phyloP scores from a whole-genome alignment of 768 basidiomycete species.

The Tulasnella sp. region DNA sequence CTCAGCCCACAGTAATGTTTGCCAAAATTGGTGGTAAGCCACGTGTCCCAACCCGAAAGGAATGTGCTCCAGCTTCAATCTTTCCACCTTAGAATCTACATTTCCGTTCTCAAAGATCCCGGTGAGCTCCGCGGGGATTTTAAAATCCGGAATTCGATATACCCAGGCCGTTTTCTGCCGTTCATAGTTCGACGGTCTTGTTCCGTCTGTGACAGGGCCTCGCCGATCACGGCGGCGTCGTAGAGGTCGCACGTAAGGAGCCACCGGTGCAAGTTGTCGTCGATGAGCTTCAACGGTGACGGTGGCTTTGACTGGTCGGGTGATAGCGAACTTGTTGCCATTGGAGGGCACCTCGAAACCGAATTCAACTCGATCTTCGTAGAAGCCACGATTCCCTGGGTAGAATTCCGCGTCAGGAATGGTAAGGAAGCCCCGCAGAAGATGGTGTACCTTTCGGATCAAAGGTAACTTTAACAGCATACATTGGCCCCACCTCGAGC shows the following conservation, averaged over 20 bases:
- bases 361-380: conserved; percentile 33
- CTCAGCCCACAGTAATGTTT: conserved; percentile 47
- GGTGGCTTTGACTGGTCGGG: conserved; percentile 19
- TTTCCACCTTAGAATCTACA: neutral
- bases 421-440: too few relatives aligned
- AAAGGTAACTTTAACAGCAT: conserved; percentile 9
- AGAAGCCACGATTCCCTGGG: conserved; percentile 21
- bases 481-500: neutral
- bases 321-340: conserved; percentile 8
- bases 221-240: neutral
- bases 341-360: neutral
- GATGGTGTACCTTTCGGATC: conserved; percentile 17
- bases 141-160: conserved; percentile 46
- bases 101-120: neutral
- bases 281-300: conserved; percentile 45
- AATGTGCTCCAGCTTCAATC: neutral
- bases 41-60: neutral
- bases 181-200: conserved; percentile 45
- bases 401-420: neutral
- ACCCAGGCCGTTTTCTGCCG: conserved; percentile 44
- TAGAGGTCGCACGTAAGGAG: conserved; percentile 47
- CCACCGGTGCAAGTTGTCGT: conserved; percentile 51
- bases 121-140: conserved; percentile 43
- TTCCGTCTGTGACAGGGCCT: conserved; percentile 46
- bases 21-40: conserved; percentile 53